phyloP scores from a whole-genome alignment of 768 basidiomycete genomes.

The Amanita fuliginea region DNA sequence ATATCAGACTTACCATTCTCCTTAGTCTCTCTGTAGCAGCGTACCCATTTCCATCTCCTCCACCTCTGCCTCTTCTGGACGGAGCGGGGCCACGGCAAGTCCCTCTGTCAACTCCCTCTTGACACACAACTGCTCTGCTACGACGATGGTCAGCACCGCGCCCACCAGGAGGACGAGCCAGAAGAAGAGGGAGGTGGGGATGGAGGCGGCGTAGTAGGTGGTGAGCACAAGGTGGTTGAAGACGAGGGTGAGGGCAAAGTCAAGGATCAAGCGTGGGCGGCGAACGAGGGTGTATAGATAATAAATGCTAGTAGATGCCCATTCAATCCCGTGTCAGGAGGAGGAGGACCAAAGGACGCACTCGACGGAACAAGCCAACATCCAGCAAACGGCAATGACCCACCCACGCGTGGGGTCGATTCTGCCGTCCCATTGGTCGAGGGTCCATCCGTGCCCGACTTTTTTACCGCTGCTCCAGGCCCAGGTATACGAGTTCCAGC shows the following conservation, averaged over 20 bases:
- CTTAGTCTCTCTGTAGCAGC: conserved; percentile 29
- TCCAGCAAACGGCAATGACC: conserved; percentile 85
- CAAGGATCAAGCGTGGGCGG: conserved; percentile 87
- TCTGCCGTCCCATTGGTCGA: conserved; percentile 52
- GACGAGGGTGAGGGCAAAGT: conserved; percentile 83
- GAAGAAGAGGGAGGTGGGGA: conserved; percentile 89
- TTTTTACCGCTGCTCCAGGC: conserved; percentile 77
- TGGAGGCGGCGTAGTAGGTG: conserved; percentile 75
- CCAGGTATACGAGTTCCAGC: conserved; percentile 58
- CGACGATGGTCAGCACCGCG: conserved; percentile 61
- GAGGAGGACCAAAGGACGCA: conserved; percentile 25
- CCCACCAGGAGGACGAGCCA: conserved; percentile 74
- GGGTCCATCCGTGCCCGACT: conserved; percentile 48
- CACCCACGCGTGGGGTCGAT: conserved; percentile 78
- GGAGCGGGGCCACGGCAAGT: conserved; percentile 39
- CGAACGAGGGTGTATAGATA: conserved; percentile 84
- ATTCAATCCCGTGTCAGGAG: background rate
- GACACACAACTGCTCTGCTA: conserved; percentile 89
- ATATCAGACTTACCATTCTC: background rate
- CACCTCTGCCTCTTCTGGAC: conserved; percentile 36
- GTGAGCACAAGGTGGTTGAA: conserved; percentile 92
- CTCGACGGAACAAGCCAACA: conserved; percentile 76
- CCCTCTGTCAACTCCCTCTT: conserved; percentile 86
- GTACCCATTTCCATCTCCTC: conserved; percentile 51
- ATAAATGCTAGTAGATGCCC: conserved; percentile 35